Evolutionary conservation across 305 asterid species (phyloP).

Genomic region (Solanum hybrid): DNA sequence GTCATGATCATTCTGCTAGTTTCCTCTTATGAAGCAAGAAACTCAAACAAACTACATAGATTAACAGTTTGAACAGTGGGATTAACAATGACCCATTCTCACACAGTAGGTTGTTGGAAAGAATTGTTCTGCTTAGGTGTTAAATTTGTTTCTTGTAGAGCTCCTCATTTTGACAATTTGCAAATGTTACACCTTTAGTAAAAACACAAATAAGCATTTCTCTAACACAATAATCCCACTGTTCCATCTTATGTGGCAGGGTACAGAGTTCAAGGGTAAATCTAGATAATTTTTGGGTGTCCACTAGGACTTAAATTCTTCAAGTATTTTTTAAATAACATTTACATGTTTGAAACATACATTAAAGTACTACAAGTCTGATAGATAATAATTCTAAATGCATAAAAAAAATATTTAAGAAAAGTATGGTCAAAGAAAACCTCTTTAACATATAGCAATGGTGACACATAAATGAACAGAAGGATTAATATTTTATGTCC

Average conservation of each 20-base stretch:
- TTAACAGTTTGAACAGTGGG: neutral
- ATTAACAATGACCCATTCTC: neutral
- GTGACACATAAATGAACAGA: neutral
- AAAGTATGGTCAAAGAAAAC: neutral
- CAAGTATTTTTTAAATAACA: neutral
- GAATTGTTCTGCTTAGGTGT: neutral
- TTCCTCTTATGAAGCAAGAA: neutral
- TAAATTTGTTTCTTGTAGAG: neutral
- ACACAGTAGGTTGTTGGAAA: neutral
- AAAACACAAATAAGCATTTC: neutral
- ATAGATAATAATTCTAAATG: neutral
- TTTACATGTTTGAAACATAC: neutral
- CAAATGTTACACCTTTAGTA: neutral
- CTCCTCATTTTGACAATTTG: neutral
- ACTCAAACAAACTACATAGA: neutral
- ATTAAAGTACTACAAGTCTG: neutral
- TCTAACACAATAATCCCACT: neutral
- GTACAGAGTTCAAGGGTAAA: neutral
- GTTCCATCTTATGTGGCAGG: neutral
- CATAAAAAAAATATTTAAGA: neutral
- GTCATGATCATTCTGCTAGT: neutral
- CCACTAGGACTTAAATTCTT: neutral
- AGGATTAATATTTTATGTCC: neutral
- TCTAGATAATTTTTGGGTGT: neutral
- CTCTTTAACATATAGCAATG: neutral